These are phyloP conservation scores for Mycoemilia scoparia DNA, from an alignment of 192 early-diverging fungal genomes.

Conservation along the genomic window DNA sequence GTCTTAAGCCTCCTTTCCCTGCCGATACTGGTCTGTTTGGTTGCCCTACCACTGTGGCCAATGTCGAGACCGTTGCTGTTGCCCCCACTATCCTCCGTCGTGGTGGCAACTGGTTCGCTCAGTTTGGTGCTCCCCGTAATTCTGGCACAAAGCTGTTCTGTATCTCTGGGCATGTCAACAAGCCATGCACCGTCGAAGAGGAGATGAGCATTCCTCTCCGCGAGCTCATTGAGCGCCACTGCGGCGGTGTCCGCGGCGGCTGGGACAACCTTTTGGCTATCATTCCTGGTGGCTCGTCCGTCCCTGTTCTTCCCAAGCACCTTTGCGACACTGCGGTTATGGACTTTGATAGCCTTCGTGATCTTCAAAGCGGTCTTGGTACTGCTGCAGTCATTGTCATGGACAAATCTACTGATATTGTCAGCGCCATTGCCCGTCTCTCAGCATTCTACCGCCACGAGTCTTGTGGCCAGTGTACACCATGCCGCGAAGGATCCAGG, in stretches of 20 bases:
- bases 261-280: slow-evolving; percentile 98
- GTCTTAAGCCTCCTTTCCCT: slow-evolving; percentile 97
- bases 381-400: slow-evolving; percentile 96
- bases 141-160: slow-evolving; percentile 93
- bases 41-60: slow-evolving; percentile 98
- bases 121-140: slow-evolving; percentile 85
- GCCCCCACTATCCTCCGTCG: slow-evolving; percentile 87
- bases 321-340: slow-evolving; percentile 87
- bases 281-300: slow-evolving; percentile 93
- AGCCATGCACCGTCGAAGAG: slow-evolving; percentile 94
- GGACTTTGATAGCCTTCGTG: slow-evolving; percentile 96
- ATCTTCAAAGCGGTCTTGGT: slow-evolving; percentile 82
- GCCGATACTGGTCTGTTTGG: slow-evolving; percentile 96
- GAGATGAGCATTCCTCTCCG: slow-evolving; percentile 93
- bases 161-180: slow-evolving; percentile 95
- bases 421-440: slow-evolving; percentile 79
- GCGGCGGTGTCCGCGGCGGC: slow-evolving; percentile 90
- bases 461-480: slow-evolving; percentile 97
- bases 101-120: slow-evolving; percentile 84
- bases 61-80: slow-evolving; percentile 97
- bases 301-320: slow-evolving; percentile 66
- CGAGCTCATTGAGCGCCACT: slow-evolving; percentile 86
- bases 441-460: slow-evolving; percentile 94
- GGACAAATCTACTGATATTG: slow-evolving; percentile 95
- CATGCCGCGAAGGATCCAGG: slow-evolving; percentile 87